These are phyloP conservation scores for Nymphaea thermarum DNA, from an alignment of 164 flowering plant genomes.

Conservation along the genomic window DNA sequence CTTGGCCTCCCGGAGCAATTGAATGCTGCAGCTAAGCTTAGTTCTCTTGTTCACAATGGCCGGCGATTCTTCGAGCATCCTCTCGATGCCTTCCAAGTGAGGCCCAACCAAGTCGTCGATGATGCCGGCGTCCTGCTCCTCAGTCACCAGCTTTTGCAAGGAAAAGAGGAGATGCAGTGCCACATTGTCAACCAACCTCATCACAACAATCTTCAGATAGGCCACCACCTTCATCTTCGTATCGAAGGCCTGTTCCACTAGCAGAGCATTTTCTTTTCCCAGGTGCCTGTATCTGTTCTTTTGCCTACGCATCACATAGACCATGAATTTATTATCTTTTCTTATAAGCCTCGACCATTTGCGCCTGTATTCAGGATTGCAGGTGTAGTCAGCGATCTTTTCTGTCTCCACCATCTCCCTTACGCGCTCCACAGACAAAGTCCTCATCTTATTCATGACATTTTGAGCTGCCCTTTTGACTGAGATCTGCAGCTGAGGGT, in stretches of 20 bases:
- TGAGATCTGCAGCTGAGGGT: constrained; percentile 14
- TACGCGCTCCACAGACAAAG: constrained; percentile 6
- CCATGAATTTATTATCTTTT: constrained; percentile 3
- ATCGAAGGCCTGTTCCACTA: constrained; percentile 21
- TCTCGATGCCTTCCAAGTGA: background rate
- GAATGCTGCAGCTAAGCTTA: background rate
- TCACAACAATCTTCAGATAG: constrained; percentile 23
- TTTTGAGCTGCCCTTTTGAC: constrained; percentile 10
- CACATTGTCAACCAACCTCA: constrained; percentile 18
- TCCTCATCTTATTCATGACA: constrained; percentile 13
- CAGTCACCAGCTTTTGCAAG: constrained; percentile 1
- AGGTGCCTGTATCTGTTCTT: constrained; percentile 9
- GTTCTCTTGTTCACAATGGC: background rate
- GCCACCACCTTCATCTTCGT: constrained; percentile 20
- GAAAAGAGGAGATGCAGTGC: constrained; percentile 13
- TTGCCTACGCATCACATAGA: background rate
- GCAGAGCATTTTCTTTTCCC: background rate
- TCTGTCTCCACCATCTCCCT: constrained; percentile 29
- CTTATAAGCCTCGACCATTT: constrained; percentile 16
- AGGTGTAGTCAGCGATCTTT: constrained; percentile 24
- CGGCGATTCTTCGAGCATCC: background rate
- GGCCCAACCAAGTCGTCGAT: background rate
- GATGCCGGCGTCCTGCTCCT: background rate
- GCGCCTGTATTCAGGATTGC: constrained; percentile 15
- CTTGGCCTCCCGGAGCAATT: constrained; percentile 8